Base-by-base conservation (phyloP, 2,329 filamentous ascomycete genomes). In the Hypoxylon sp. region DNA sequence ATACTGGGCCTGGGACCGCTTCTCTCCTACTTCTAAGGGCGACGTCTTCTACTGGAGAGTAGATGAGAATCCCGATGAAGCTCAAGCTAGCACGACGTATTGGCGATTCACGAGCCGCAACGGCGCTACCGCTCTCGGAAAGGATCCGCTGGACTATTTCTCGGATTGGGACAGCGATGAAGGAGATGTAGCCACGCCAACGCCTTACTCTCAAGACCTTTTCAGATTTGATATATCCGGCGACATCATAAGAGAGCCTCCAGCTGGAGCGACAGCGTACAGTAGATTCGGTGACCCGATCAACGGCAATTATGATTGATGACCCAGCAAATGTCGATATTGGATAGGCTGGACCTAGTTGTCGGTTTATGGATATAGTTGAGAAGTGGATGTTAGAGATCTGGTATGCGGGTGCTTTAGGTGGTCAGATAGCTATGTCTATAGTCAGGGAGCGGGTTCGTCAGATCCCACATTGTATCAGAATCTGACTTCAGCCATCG, bases 151-250 rank as follows among this genome's bases (percentile, higher is more conserved):
- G 3, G 46, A 48, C 6, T 48, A 14, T n/a, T 48, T 48, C 24
- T 26, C 46, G 9, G 46, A 48, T 9, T 48, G 46, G 46, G 46
- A 48, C 14, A 42, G 39, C 24, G 22, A 48, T 10, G 46, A 48
- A 14, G 46, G 24, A 48, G 46, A 48, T 26, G 22, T n/a, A 13
- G 46, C 24, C 19, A 26, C 24, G 13, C 46, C 46, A 9, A 48
- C 24, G 8, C 46, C 46, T 11, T 48, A 26, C 22, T 14, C 22
- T 9, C 2, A 24, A 5, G 22, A 14, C 22, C n/a, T 42, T 24
- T 48, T 24, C 13, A 8, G 11, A n/a, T 29, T 48, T 24, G 24
- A 4, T 26, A 5, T 3, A 2, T 13, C 6, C 10, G 14, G 8
- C 9, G 46, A 26, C 8, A 6, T 9, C n/a, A 17, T 17, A 17